Evolutionary conservation across 2,329 filamentous ascomycete genomes (phyloP), one percentile per base, ranked within the genome.

Genomic region (Drechslerella dactyloides): DNA sequence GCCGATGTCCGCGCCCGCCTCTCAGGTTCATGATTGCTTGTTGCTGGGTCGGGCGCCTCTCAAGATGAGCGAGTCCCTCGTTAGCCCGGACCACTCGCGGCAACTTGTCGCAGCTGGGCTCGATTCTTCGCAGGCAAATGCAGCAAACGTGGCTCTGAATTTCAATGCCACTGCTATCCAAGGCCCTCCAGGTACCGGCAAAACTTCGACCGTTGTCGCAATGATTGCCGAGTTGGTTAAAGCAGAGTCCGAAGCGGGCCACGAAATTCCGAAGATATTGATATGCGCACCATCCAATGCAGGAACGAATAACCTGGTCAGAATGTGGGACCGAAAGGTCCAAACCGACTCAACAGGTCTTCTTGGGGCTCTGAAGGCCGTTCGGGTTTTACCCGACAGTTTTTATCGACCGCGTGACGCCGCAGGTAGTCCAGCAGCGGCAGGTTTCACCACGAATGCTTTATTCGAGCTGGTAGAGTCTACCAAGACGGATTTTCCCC

Each of bases 151-250:
- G 1, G 27, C 27, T 1, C 13, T 60, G 11, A 24, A 1, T 1
- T 13, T 15, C 11, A 24, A 40, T 11, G 37, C 42, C 17, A 40
- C 44, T 0, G 13, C 17, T 1, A 40, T 60, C 5, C 57, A 52
- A 24, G 57, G 57, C n/a, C 57, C 57, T 6, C 57, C 57, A 6
- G 57, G 57, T 1, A 52, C 57, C 15, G 57, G 57, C 1, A 52
- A 60, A 21, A 35, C 44, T 1, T 15, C 1, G 6, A 40, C 30
- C 1, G 24, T 52, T 2, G 13, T 17, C 1, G 10, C 1, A 2
- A 40, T 48, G 1, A 1, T 27, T 1, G 42, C 10, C 6, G 57
- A 42, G 21, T 52, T 17, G 2, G 37, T 52, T 1, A 27, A n/a
- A 2, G 24, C 23, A 11, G 37, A 7, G 13, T 17, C 3, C 27